Base-by-base conservation (phyloP, 306 rosid genomes). In the Sphenostylis stenocarpa region DNA sequence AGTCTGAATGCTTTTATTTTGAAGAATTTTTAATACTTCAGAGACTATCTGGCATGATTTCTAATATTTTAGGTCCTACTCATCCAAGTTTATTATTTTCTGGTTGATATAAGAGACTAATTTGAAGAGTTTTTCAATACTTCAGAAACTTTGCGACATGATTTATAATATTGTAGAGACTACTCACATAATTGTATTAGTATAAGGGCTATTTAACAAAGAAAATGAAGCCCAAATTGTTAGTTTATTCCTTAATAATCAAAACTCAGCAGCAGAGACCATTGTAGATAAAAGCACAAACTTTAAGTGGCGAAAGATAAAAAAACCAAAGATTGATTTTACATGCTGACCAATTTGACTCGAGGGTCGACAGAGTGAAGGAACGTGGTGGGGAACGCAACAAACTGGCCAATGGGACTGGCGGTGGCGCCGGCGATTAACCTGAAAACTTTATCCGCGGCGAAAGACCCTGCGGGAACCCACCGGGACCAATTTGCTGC, bases 341-440 rank as follows among this genome's bases (percentile, higher is more conserved):
- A 36, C 17, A 2, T 5, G 31, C 86, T 29, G 65, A 90, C 98
- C 98, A 90, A 85, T 90, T 94, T 94, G 79, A 88, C 79, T 83
- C 98, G 65, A 47, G 98, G 91, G 72, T 94, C 97, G 6, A 94
- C 84, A 67, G 95, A 82, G 80, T 94, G 98, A 79, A 94, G 96
- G 86, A 94, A 92, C 12, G 96, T 94, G 60, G 81, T 80, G 19
- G 98, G 98, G 10, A 89, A 88, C 20, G 98, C 84, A 19, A 92
- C 87, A 80, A 89, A 92, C 89, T 92, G 98, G 63, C 90, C 83
- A 85, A 94, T 90, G 55, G 98, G 98, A 49, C 98, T 94, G 33
- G 97, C 86, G 5, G 98, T 94, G 53, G 98, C 98, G 9, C 96
- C 89, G 3, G 96, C 84, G 80, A 90, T 88, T 84, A 89, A 72